Evolutionary conservation across 108 stramenopile species (phyloP).

Genomic region (Aurantiochytrium sp.): DNA sequence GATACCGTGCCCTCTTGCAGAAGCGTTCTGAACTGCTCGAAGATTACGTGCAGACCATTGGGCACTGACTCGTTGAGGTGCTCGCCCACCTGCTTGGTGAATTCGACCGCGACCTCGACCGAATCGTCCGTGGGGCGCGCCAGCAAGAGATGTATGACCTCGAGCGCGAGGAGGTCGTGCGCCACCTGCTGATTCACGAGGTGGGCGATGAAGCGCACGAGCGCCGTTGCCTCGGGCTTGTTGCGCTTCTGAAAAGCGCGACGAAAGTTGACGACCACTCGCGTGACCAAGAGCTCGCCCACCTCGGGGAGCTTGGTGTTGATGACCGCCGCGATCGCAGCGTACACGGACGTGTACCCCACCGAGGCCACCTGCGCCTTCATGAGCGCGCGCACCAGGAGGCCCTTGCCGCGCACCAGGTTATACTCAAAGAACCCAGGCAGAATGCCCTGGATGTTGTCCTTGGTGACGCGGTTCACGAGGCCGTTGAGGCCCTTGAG

Average conservation of each 20-base stretch:
- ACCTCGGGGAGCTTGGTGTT: slow-evolving; percentile 94
- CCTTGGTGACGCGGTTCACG: slow-evolving; percentile 84
- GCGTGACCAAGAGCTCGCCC: slow-evolving; percentile 81
- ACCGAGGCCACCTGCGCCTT: slow-evolving; percentile 83
- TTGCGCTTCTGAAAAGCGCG: slow-evolving; percentile 78
- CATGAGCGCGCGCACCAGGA: slow-evolving; percentile 75
- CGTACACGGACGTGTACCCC: slow-evolving; percentile 69
- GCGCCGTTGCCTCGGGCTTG: slow-evolving; percentile 72
- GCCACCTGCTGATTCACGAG: slow-evolving; percentile 93
- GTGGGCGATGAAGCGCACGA: slow-evolving; percentile 84
- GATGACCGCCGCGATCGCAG: slow-evolving; percentile 84
- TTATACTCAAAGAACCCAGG: slow-evolving; percentile 86
- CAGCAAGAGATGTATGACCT: slow-evolving; percentile 85
- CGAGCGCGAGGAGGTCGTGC: slow-evolving; percentile 89
- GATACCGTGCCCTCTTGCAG: slow-evolving; percentile 60
- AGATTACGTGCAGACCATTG: slow-evolving; percentile 84
- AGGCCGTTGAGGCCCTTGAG: slow-evolving; percentile 89
- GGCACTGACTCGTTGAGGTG: slow-evolving; percentile 76
- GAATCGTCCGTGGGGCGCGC: slow-evolving; percentile 92
- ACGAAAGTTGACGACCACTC: slow-evolving; percentile 80
- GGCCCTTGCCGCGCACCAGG: slow-evolving; percentile 84
- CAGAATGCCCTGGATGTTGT: slow-evolving; percentile 84
- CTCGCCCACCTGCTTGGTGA: slow-evolving; percentile 79
- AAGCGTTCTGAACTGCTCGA: slow-evolving; percentile 87
- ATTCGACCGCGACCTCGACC: slow-evolving; percentile 88